These are phyloP conservation scores for Ganoderma sinense DNA, from an alignment of 1,284 basidiomycete genomes.

Conservation along the genomic window DNA sequence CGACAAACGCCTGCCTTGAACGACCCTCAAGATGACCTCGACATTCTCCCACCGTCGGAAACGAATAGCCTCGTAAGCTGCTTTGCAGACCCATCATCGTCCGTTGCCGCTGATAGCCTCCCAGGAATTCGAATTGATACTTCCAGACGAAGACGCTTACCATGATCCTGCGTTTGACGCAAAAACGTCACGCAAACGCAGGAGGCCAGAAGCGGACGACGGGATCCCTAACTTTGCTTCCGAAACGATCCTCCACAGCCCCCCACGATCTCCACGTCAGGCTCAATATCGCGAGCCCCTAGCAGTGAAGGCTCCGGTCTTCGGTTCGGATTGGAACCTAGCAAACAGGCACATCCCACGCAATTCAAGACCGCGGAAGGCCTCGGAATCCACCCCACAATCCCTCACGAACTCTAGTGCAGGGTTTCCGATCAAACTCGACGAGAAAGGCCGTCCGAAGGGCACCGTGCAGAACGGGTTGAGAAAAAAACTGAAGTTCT, in stretches of 20 bases:
- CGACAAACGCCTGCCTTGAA: not conserved
- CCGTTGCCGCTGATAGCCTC: not conserved
- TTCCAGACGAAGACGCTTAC: not conserved
- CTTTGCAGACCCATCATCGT: not conserved
- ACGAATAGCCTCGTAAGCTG: not conserved
- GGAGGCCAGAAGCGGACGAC: constrained; percentile 16
- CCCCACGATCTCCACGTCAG: constrained; percentile 1
- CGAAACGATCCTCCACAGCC: not conserved
- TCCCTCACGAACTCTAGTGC: not conserved
- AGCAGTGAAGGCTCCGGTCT: constrained; percentile 1
- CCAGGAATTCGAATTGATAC: not conserved
- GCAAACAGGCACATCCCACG: not conserved
- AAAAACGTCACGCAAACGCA: constrained; percentile 12
- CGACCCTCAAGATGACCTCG: constrained; percentile 3
- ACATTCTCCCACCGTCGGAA: not conserved
- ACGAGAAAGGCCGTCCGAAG: constrained; percentile 27
- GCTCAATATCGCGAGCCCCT: not conserved
- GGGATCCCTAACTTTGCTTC: not conserved
- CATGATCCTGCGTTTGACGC: not conserved
- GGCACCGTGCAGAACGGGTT: constrained; percentile 31
- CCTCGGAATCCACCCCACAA: not conserved
- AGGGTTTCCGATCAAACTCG: constrained; percentile 26
- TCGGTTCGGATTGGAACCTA: constrained; percentile 23
- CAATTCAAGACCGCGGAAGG: constrained; percentile 17
- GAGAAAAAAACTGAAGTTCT: constrained; percentile 20